Conservation (phyloP, 176 grass and related monocot genomes). For the Phoenix roebelenii region DNA sequence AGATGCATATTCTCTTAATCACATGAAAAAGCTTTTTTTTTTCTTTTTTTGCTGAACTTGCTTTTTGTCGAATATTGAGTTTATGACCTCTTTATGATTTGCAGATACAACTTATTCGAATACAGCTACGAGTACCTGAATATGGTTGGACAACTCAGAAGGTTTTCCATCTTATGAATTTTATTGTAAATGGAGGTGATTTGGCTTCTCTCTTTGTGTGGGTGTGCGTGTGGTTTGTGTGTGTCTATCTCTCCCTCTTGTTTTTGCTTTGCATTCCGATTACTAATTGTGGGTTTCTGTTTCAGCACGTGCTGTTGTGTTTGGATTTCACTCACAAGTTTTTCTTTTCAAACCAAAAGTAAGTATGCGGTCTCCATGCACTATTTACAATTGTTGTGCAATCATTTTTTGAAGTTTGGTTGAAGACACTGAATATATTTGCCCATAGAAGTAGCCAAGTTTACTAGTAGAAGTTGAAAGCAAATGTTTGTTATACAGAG, state of each 20-base stretch:
- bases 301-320: conserved; percentile 64
- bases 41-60: no score
- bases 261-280: no score
- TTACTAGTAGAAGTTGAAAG: no score
- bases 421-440: no score
- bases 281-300: background rate
- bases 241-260: no score
- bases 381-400: no score
- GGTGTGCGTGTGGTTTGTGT: no score
- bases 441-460: no score
- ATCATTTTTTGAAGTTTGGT: no score
- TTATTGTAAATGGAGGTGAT: conserved; percentile 78
- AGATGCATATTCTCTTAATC: no score
- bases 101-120: conserved; percentile 84
- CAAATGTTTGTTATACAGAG: no score
- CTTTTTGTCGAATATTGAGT: background rate
- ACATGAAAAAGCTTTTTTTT: no score
- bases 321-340: conserved; percentile 59
- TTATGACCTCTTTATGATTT: background rate
- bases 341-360: conserved; percentile 36
- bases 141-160: conserved; percentile 92
- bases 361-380: background rate
- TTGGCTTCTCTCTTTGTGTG: background rate
- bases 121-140: conserved; percentile 67
- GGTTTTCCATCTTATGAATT: conserved; percentile 98